Conservation (phyloP, 495 filamentous ascomycete species). For the Bombardia bombarda region DNA sequence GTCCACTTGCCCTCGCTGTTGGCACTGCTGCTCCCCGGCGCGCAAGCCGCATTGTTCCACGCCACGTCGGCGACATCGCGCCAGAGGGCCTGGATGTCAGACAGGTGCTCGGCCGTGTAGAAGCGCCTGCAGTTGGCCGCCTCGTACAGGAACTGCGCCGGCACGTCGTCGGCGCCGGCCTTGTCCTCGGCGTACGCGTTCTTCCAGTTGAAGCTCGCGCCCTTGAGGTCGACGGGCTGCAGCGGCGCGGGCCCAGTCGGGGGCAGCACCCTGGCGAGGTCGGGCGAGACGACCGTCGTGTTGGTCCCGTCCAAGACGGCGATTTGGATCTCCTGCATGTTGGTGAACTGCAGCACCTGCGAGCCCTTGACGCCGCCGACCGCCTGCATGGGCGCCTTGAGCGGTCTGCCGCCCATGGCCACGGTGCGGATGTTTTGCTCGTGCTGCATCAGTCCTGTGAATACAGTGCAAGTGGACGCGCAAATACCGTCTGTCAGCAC, state of each 20-base stretch:
- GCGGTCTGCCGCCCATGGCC: constrained; percentile 52
- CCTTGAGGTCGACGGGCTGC: no score
- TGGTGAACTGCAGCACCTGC: constrained; percentile 12
- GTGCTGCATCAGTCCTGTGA: constrained; percentile 47
- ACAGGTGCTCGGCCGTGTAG: constrained; percentile 42
- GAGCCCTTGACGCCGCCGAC: constrained; percentile 53
- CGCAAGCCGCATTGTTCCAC: constrained; percentile 17
- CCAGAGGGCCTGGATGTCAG: constrained; percentile 41
- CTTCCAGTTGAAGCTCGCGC: constrained; percentile 6
- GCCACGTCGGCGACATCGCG: constrained; percentile 31
- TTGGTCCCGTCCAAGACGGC: neutral
- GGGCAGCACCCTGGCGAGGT: no score
- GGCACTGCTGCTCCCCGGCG: no score
- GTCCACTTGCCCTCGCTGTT: no score
- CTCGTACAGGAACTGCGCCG: constrained; percentile 45
- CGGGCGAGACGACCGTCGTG: no score
- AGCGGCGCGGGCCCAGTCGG: no score
- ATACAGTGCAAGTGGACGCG: constrained; percentile 56
- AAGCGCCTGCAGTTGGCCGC: constrained; percentile 49
- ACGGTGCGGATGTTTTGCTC: constrained; percentile 52
- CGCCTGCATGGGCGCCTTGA: constrained; percentile 51
- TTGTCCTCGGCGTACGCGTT: constrained; percentile 1
- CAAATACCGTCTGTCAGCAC: constrained; percentile 55
- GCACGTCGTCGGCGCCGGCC: constrained; percentile 19
- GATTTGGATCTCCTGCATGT: neutral